Percentiles rank a stretch among this genome's conserved stretches.
Evolutionary conservation across 129 eudicot genomes (phyloP).

Genomic region (Pseudognaphalium luteoalbum): DNA sequence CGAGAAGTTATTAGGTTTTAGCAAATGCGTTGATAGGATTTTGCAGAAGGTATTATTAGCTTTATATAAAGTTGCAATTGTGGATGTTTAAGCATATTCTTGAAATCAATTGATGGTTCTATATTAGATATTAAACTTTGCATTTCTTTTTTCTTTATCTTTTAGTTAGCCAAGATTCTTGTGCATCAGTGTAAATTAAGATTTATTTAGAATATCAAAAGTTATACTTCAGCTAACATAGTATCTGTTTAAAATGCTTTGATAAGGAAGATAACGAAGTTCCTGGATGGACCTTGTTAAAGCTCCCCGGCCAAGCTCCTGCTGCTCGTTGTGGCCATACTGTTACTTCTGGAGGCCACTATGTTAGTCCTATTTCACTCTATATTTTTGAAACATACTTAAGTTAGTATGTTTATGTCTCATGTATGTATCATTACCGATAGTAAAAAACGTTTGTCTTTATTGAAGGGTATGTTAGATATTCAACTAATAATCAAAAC

Average conservation of each 20-base stretch:
- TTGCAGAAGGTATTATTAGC: slow-evolving; percentile 8
- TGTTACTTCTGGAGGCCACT: slow-evolving; percentile 89
- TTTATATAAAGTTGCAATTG: background rate
- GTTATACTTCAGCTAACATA: background rate
- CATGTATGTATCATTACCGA: background rate
- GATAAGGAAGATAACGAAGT: slow-evolving; percentile 92
- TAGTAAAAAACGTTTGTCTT: background rate
- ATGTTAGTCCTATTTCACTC: slow-evolving; percentile 42
- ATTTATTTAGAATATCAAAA: background rate
- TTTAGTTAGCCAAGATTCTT: background rate
- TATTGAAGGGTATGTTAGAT: background rate
- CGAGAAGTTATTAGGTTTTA: slow-evolving; percentile 4
- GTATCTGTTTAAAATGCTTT: slow-evolving; percentile 39
- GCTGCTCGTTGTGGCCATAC: slow-evolving; percentile 96
- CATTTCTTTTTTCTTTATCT: background rate
- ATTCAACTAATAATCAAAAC: background rate
- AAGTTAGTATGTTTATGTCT: background rate
- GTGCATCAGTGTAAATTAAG: background rate
- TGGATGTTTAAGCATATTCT: slow-evolving; percentile 14
- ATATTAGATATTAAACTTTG: slow-evolving; percentile 15
- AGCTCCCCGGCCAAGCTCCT: slow-evolving; percentile 99
- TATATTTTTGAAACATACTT: background rate
- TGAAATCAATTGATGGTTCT: background rate
- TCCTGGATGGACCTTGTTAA: slow-evolving; percentile 98
- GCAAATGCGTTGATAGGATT: background rate